Percentiles rank a stretch among this genome's conserved stretches.
These are phyloP conservation scores for Exophiala spinifera DNA, from an alignment of 2,329 filamentous ascomycete species.

Conservation along the genomic window DNA sequence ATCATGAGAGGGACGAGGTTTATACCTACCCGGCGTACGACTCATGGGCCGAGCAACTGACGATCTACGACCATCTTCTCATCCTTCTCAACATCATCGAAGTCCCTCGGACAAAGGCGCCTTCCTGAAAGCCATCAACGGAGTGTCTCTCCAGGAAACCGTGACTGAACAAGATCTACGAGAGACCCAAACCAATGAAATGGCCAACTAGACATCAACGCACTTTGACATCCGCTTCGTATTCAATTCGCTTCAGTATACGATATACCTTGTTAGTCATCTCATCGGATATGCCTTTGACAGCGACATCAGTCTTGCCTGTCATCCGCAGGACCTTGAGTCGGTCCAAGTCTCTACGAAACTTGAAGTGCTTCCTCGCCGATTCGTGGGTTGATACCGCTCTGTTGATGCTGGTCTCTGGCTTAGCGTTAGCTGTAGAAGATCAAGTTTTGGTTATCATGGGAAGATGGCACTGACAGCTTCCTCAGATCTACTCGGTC, in stretches of 20 bases:
- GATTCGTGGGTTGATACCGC: background rate
- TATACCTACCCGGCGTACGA: too few species aligned
- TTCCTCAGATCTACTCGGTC: constrained; percentile 11
- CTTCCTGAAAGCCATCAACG: too few species aligned
- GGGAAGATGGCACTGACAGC: background rate
- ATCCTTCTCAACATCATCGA: too few species aligned
- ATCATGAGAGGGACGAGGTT: background rate
- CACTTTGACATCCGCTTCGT: background rate
- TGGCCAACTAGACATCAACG: too few species aligned
- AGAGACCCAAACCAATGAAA: too few species aligned
- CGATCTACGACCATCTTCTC: too few species aligned
- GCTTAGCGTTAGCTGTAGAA: background rate
- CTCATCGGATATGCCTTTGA: background rate
- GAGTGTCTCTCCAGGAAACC: too few species aligned
- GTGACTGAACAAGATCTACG: too few species aligned
- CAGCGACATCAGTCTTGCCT: background rate
- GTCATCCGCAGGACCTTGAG: background rate
- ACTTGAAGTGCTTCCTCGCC: constrained; percentile 2
- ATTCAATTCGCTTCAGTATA: background rate
- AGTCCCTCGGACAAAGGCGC: too few species aligned
- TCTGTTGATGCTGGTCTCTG: constrained; percentile 2
- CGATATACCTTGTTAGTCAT: background rate
- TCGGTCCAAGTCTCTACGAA: background rate
- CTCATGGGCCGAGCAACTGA: too few species aligned
- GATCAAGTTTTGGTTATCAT: background rate